Base-by-base conservation (phyloP, 257 asterid species). In the Jacaranda copaia region DNA sequence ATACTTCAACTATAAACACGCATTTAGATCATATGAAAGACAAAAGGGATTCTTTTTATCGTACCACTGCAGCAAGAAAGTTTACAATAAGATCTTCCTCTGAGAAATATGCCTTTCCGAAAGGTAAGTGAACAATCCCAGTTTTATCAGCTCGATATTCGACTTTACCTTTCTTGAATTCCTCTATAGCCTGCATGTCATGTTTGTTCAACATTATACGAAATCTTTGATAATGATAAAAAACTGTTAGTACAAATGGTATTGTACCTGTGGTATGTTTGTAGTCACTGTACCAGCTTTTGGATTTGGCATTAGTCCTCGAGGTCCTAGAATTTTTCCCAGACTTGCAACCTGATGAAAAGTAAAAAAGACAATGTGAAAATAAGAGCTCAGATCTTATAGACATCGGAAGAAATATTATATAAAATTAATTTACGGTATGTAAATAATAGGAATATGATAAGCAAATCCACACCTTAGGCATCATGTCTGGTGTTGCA, bases 111-210 rank as follows among this genome's bases (percentile, higher is more conserved):
- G 83, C 86, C 80, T 90, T 89, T 61, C 96, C 96, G 51, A 89
- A 89, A 63, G 96, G 96, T 60, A 90, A 39, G 88, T 90, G 94
- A 70, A 90, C 96, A 20, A 90, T 90, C 79, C 96, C 96, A 25
- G 96, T 89, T 89, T 90, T 90, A 81, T 90, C 96, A 73, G 96
- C 96, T 81, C 96, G 89, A 74, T 77, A 89, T 79, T 90, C 96
- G 11, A 90, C 96, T 81, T 90, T 90, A 11, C 96, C 96, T 84
- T 89, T 84, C 90, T 90, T 90, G 83, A 90, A 90, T 77, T 90
- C 96, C 71, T 72, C 88, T 5, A 90, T 89, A 19, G 96, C 92
- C 96, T 90, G 85, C 76, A 81, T 32, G 39, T 52, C 46, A 53
- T 52, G 59, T 65, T 42, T 42, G 9, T 48, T 8, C 53, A 48